Evolutionary conservation across 1,284 basidiomycete genomes (phyloP).

Genomic region (Heterobasidion parviporum): DNA sequence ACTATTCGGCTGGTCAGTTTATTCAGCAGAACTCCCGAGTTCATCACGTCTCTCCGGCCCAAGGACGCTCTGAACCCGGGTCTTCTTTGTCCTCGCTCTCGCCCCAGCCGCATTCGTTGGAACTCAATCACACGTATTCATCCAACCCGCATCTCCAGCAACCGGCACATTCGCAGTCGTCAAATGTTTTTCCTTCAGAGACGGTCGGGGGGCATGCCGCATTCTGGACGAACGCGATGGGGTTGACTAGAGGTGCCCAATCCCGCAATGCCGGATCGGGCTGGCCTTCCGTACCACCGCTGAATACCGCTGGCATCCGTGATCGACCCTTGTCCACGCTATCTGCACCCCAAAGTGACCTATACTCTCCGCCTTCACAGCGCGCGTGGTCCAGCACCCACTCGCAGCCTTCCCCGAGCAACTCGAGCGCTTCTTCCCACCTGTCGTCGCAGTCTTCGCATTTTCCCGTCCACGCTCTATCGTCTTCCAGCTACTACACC

Average conservation of each 20-base stretch:
- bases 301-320: conserved; percentile 19
- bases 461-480: conserved; percentile 23
- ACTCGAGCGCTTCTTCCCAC: conserved; percentile 19
- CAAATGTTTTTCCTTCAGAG: conserved; percentile 4
- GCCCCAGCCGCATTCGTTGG: conserved; percentile 5
- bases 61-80: conserved; percentile 7
- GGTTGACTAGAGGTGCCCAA: conserved; percentile 3
- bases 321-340: conserved; percentile 10
- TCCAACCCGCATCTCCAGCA: conserved; percentile 5
- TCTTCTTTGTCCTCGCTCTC: conserved; percentile 3
- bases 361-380: conserved; percentile 16
- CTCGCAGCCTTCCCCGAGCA: conserved; percentile 14
- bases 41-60: conserved; percentile 7
- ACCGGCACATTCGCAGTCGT: conserved; percentile 3
- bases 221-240: conserved; percentile 3
- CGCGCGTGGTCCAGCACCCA: conserved; percentile 23
- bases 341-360: conserved; percentile 7
- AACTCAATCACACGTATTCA: conserved; percentile 2
- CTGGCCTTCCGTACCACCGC: conserved; percentile 21
- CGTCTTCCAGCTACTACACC: conserved; percentile 36
- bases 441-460: conserved; percentile 15
- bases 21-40: conserved; percentile 3
- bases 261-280: conserved; percentile 9
- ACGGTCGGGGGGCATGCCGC: conserved; percentile 1
- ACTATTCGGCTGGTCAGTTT: conserved; percentile 4